Conservation (phyloP, 345 rosid genomes). For the Salix suchowensis region DNA sequence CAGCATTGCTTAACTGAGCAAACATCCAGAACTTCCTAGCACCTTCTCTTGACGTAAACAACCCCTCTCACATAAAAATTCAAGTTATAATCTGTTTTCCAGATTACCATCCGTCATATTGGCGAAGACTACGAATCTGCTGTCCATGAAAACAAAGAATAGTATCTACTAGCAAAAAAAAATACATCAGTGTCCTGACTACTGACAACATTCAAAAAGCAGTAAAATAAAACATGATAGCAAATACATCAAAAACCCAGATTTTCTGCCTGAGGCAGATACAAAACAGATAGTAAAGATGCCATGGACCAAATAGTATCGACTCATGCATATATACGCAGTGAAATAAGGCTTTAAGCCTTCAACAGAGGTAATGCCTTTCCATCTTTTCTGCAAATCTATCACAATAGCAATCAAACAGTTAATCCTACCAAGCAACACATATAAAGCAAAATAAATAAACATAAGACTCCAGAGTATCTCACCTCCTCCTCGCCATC, state of each 20-base stretch:
- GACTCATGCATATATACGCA: background rate
- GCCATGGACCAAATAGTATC: background rate
- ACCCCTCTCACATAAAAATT: background rate
- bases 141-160: background rate
- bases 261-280: background rate
- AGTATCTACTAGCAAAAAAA: background rate
- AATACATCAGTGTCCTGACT: background rate
- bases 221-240: background rate
- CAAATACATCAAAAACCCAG: background rate
- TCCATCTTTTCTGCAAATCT: background rate
- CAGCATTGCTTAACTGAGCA: background rate
- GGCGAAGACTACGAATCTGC: background rate
- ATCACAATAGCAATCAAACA: background rate
- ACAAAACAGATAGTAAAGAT: background rate
- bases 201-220: background rate
- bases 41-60: background rate
- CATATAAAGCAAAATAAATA: background rate
- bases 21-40: background rate
- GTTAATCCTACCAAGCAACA: background rate
- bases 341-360: background rate
- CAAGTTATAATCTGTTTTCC: background rate
- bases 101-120: background rate
- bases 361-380: background rate
- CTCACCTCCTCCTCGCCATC: constrained; percentile 63
- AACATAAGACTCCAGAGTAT: background rate